Conservation (phyloP, 2,329 filamentous ascomycete genomes). For the Cladosporium sp. region DNA sequence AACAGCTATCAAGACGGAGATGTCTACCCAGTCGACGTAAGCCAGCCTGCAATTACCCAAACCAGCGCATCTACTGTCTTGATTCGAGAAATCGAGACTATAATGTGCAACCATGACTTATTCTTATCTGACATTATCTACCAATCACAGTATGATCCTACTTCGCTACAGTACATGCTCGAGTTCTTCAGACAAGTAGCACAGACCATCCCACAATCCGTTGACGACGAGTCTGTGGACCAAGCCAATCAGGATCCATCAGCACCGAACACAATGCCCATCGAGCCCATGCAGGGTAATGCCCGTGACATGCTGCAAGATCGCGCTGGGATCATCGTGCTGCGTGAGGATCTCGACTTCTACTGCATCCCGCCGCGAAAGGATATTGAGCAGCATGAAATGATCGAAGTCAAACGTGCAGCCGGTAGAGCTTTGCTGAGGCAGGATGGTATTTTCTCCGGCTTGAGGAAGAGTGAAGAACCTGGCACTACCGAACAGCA, state of each 20-base stretch:
- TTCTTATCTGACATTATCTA: constrained; percentile 55
- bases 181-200: constrained; percentile 96
- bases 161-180: constrained; percentile 96
- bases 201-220: constrained; percentile 85
- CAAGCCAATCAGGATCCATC: constrained; percentile 40
- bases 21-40: constrained; percentile 94
- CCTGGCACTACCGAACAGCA: constrained; percentile 95
- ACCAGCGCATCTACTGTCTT: constrained; percentile 27
- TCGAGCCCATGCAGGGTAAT: constrained; percentile 62
- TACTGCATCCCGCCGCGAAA: constrained; percentile 86
- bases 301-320: constrained; percentile 76
- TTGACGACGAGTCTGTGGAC: constrained; percentile 35
- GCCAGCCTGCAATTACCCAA: constrained; percentile 38
- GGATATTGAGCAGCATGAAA: constrained; percentile 80
- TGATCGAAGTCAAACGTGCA: constrained; percentile 94
- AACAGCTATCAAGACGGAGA: constrained; percentile 89
- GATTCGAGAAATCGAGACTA: constrained; percentile 34
- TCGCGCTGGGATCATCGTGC: constrained; percentile 90
- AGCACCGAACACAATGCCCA: constrained; percentile 62
- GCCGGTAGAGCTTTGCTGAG: constrained; percentile 79
- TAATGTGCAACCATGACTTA: constrained; percentile 44
- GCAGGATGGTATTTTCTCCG: constrained; percentile 94
- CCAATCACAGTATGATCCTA: constrained; percentile 80
- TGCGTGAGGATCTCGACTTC: constrained; percentile 94
- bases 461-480: constrained; percentile 90